Evolutionary conservation across 2,329 filamentous ascomycete species (phyloP).

Genomic region (Pseudocercospora eumusae): DNA sequence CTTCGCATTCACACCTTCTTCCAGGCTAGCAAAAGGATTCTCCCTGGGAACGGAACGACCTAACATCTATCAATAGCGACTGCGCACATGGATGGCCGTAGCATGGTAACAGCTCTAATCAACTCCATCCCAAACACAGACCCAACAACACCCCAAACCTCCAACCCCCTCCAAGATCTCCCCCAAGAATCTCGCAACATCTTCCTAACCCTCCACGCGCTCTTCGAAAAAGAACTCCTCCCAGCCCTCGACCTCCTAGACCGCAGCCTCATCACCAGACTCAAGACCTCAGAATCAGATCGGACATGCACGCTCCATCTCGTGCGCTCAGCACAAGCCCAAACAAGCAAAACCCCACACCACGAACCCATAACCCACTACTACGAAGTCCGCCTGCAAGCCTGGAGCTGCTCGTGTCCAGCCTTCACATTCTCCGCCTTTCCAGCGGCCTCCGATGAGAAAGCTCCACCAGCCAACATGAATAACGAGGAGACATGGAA

Average conservation of each 20-base stretch:
- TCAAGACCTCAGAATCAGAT: slow-evolving; percentile 31
- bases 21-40: too few species aligned
- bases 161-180: slow-evolving; percentile 47
- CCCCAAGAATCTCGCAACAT: slow-evolving; percentile 44
- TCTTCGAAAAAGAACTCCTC: slow-evolving; percentile 79
- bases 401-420: slow-evolving; percentile 90
- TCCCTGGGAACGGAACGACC: too few species aligned
- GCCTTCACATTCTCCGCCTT: slow-evolving; percentile 77
- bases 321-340: slow-evolving; percentile 60
- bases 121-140: slow-evolving; percentile 33
- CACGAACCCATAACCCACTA: slow-evolving; percentile 53
- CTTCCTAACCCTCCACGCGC: slow-evolving; percentile 77
- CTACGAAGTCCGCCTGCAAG: slow-evolving; percentile 72
- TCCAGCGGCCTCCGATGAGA: slow-evolving; percentile 33
- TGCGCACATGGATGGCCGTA: slow-evolving; percentile 18
- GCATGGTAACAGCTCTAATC: slow-evolving; percentile 35
- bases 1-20: not conserved
- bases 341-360: slow-evolving; percentile 28
- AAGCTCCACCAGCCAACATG: not conserved
- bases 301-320: slow-evolving; percentile 51
- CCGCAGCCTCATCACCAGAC: slow-evolving; percentile 66
- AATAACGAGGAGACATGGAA: too few species aligned
- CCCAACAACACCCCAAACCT: slow-evolving; percentile 29
- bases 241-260: slow-evolving; percentile 88
- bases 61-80: not conserved